Evolutionary conservation across 441 rosid genomes (phyloP), one percentile per base, ranked within the genome.

Genomic region (Populus hybrid): DNA sequence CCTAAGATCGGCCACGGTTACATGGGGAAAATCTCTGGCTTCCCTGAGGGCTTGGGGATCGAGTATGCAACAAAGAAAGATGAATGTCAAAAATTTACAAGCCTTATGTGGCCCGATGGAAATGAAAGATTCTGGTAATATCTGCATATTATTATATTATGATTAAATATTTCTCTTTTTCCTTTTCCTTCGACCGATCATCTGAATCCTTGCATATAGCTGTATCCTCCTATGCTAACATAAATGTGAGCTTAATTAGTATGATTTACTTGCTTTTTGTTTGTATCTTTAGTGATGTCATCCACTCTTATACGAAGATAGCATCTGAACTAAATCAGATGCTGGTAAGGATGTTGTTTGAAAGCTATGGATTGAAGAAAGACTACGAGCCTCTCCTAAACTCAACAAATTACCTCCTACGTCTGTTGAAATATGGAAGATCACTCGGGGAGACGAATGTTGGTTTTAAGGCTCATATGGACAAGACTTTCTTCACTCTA

Each of bases 31-130:
- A 71, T 76, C 66, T 69, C 92, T 10, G 80, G 77, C 34, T 70
- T 88, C 23, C 94, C 87, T 28, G 98, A 94, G 80, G 87, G 90
- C 64, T 11, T 87, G 71, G 93, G 89, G 66, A 88, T 94, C 18
- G 92, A 92, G 68, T 53, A 77, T 24, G 88, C 88, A 57, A 84
- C 87, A 23, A 79, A 78, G 18, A 53, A 75, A 35, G 86, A 82
- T 46, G 91, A 84, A 21, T 83, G 92, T 72, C 78, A 81, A 35
- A 82, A 77, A 3, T 94, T 92, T 85, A 84, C 92, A 1, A 32
- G 68, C 14, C 86, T 88, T 79, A 91, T 91, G 94, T 90, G 94
- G 97, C 92, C 94, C 7, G 36, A 82, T 65, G 90, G 88, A 76
- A 91, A 91, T 36, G 80, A 83, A 26, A 81, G 64, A 61, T 94